Conservation (phyloP, 73 alveolate species). For the Paramecium pentaurelia region DNA sequence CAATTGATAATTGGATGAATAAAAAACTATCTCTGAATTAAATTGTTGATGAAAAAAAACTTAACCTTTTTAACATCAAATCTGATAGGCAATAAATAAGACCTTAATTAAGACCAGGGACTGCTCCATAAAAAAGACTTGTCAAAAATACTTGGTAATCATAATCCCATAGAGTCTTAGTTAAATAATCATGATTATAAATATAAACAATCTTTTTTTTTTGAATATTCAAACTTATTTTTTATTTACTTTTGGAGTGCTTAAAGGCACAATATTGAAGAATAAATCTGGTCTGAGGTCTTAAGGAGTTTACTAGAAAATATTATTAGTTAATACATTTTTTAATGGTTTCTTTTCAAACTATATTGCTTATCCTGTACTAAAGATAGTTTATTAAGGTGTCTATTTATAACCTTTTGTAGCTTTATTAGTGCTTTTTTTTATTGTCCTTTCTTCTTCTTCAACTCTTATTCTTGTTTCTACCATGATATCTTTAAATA, state of each 20-base stretch:
- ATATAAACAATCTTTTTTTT: background rate
- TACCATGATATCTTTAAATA: conserved; percentile 40
- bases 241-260: background rate
- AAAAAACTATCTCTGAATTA: background rate
- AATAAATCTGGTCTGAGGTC: conserved; percentile 22
- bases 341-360: background rate
- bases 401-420: conserved; percentile 41
- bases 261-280: background rate
- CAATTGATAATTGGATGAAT: background rate
- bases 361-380: background rate
- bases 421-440: conserved; percentile 27
- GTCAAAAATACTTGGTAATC: background rate
- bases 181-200: conserved; percentile 5
- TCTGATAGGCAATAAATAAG: background rate
- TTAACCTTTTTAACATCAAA: background rate
- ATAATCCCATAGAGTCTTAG: background rate
- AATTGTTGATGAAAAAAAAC: background rate
- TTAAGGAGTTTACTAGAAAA: background rate
- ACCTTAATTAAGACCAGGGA: background rate
- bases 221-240: background rate
- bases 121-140: background rate
- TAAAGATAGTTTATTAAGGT: background rate
- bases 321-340: background rate
- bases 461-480: conserved; percentile 20
- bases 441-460: conserved; percentile 42